Evolutionary conservation across 1,139 yeast species (phyloP).

Genomic region (Pichia sp.): DNA sequence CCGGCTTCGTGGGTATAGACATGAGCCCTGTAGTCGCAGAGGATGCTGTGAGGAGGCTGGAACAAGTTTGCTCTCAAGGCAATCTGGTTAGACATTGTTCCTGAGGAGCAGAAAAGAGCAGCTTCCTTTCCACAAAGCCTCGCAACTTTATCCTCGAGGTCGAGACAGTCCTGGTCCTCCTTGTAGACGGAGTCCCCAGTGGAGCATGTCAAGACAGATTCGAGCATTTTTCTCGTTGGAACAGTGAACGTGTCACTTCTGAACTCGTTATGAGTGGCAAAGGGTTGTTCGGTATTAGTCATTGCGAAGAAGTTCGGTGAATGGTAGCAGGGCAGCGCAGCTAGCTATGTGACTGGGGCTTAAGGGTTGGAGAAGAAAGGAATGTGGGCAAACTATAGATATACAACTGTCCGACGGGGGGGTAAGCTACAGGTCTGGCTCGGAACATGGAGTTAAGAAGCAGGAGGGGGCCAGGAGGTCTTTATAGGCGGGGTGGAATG

Average conservation of each 20-base stretch:
- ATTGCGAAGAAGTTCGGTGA: not conserved
- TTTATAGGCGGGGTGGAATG: not conserved
- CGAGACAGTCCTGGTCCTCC: slow-evolving; percentile 70
- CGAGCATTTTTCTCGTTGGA: slow-evolving; percentile 75
- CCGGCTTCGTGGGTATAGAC: slow-evolving; percentile 85
- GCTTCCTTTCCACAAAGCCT: slow-evolving; percentile 76
- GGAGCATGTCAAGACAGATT: slow-evolving; percentile 56
- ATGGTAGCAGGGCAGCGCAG: too few species aligned
- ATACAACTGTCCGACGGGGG: too few species aligned
- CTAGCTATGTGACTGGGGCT: too few species aligned
- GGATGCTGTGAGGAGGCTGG: slow-evolving; percentile 83
- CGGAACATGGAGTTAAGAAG: too few species aligned
- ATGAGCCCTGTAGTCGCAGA: slow-evolving; percentile 85
- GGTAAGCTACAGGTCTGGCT: too few species aligned
- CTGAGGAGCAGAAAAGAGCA: slow-evolving; percentile 81
- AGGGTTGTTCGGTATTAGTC: slow-evolving; percentile 6
- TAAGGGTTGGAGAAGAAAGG: not conserved
- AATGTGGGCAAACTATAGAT: not conserved
- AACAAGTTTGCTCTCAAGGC: slow-evolving; percentile 71
- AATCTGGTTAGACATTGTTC: slow-evolving; percentile 87
- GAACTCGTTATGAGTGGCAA: slow-evolving; percentile 38
- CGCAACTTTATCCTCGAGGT: slow-evolving; percentile 64
- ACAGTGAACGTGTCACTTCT: slow-evolving; percentile 92
- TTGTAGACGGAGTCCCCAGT: slow-evolving; percentile 86
- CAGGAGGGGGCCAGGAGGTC: not conserved